A percentile compares a stretch with the other conserved stretches of the same genome.
phyloP scores from a whole-genome alignment of 2,329 filamentous ascomycete genomes.

The Xylaria sp. region DNA sequence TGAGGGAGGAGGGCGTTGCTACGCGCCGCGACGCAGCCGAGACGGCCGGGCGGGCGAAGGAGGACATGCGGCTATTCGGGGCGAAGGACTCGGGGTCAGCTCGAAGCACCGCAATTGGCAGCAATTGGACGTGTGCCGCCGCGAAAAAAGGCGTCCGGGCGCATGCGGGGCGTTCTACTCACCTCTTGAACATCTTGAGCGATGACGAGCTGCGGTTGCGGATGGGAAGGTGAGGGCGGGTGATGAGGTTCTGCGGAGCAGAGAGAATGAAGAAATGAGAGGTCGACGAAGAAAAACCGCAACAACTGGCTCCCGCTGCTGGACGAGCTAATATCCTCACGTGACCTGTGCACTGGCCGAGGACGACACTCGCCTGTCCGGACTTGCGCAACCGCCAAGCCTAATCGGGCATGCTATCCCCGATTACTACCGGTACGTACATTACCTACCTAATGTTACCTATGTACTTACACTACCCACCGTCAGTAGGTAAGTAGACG shows the following conservation, averaged over 20 bases:
- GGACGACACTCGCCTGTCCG: slow-evolving; percentile 23
- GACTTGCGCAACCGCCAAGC: slow-evolving; percentile 23
- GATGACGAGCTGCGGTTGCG: slow-evolving; percentile 73
- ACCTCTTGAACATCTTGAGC: slow-evolving; percentile 87
- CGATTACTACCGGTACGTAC: slow-evolving; percentile 4
- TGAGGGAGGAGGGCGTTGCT: slow-evolving; percentile 65
- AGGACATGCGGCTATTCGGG: slow-evolving; percentile 70
- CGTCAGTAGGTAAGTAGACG: too few relatives aligned
- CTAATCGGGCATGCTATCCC: slow-evolving; percentile 27
- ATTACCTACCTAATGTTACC: background rate
- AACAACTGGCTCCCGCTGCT: slow-evolving; percentile 33
- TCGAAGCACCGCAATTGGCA: slow-evolving; percentile 64
- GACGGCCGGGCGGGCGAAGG: slow-evolving; percentile 68
- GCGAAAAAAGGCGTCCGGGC: slow-evolving; percentile 45
- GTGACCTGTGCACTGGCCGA: slow-evolving; percentile 31
- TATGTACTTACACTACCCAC: too few relatives aligned
- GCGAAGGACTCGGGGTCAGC: slow-evolving; percentile 53
- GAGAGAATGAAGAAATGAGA: slow-evolving; percentile 44
- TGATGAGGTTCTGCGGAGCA: slow-evolving; percentile 53
- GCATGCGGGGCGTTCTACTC: slow-evolving; percentile 55
- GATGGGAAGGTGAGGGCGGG: slow-evolving; percentile 66
- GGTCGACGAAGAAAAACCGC: slow-evolving; percentile 43
- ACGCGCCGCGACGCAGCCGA: slow-evolving; percentile 67
- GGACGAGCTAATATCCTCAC: slow-evolving; percentile 39
- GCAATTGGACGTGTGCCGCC: slow-evolving; percentile 56